These are phyloP conservation scores for Dactylis glomerata DNA, from an alignment of 176 grass and related monocot genomes.

Conservation along the genomic window DNA sequence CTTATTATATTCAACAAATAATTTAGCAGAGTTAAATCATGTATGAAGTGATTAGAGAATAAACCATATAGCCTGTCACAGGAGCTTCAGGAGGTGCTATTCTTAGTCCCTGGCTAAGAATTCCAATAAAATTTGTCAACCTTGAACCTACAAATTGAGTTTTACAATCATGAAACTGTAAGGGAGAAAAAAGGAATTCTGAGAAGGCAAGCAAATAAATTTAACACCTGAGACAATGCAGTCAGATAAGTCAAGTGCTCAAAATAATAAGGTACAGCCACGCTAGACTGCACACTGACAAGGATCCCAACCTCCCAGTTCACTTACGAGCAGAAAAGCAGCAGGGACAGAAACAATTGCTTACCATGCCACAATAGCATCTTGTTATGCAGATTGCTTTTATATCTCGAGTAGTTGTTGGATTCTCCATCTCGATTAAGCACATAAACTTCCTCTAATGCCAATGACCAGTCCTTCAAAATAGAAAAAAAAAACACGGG, in stretches of 20 bases:
- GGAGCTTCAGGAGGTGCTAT: constrained; percentile 96
- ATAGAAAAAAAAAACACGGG: background rate
- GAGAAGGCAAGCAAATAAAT: background rate
- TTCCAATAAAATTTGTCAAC: constrained; percentile 93
- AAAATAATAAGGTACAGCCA: background rate
- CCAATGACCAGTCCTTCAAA: constrained; percentile 83
- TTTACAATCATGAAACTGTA: background rate
- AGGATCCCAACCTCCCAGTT: background rate
- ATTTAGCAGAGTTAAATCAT: background rate
- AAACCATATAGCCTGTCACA: constrained; percentile 91
- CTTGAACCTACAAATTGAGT: constrained; percentile 73
- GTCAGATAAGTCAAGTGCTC: background rate
- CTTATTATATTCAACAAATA: constrained; percentile 23
- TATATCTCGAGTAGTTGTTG: constrained; percentile 69
- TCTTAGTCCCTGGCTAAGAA: constrained; percentile 96
- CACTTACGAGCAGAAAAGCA: background rate
- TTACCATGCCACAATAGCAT: constrained; percentile 98
- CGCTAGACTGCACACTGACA: background rate
- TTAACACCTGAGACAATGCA: background rate
- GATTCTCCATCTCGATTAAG: constrained; percentile 87
- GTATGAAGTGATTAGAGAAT: background rate
- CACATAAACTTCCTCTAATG: constrained; percentile 88
- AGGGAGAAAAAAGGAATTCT: background rate
- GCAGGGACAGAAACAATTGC: background rate
- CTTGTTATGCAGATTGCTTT: constrained; percentile 79